Base-by-base conservation (phyloP, 495 filamentous ascomycete genomes). In the Penicillium riverlandense region DNA sequence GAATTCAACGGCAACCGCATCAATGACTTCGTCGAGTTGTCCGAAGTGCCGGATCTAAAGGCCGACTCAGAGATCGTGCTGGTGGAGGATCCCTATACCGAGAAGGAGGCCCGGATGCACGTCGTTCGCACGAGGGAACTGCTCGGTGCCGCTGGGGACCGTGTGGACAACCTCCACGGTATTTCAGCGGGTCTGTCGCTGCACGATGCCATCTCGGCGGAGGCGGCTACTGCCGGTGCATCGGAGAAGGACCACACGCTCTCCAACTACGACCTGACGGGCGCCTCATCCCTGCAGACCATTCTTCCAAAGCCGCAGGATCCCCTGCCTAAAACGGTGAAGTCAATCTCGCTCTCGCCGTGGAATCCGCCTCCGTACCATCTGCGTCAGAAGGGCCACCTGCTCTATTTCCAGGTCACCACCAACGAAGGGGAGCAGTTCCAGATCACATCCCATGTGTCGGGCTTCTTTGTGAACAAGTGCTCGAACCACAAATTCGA, bases 341-440 rank as follows among this genome's bases (percentile, higher is more conserved):
- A 95, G 70, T 75, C 83, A 15, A 82, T 99, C 45, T 79, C 84
- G 33, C 69, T 97, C 12, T 97, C 94, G 11, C 72, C 88, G 9
- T 99, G 94, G 94, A 96, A 97, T 70, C 94, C 94, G 31, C 88
- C 89, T 9, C 94, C 94, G 15, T 88, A 92, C 55, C 78, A 90
- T 53, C 80, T 95, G 31, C 79, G 91, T 38, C 86, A 95, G 54
- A 87, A 84, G 58, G 94, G 94, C 32, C 94, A 99, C 61, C 71
- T 99, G 28, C 77, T 99, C 33, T 99, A 99, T 67, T 74, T 99
- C 13, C 77, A 86, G 44, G 71, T 94, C 29, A 85, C 82, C 12
- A 96, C 90, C 31, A 88, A 84, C 54, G 94, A 99, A 66, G 88
- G 88, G 45, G 90, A 97, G 62, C 85, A 90, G 58, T 80, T 85